phyloP scores from a whole-genome alignment of 257 asterid species.

The Solanum medicagineum region DNA sequence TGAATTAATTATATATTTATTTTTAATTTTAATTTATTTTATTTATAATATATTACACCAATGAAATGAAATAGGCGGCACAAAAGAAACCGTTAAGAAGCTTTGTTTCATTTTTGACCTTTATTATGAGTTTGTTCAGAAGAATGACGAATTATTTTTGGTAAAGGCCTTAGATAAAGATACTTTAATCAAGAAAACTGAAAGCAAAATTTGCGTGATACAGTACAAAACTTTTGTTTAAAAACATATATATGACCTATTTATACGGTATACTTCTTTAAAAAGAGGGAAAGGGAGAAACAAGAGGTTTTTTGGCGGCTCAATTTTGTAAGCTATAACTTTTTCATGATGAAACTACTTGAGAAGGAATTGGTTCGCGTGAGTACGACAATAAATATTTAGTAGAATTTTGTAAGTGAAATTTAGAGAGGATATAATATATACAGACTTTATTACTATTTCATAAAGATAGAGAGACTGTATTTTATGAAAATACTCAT shows the following conservation, averaged over 20 bases:
- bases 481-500: too few species aligned
- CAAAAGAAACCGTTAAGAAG: constrained; percentile 5
- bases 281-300: background rate
- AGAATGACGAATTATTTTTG: constrained; percentile 3
- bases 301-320: background rate
- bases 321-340: background rate
- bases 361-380: too few species aligned
- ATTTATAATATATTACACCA: too few species aligned
- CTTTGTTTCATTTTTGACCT: background rate
- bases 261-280: background rate
- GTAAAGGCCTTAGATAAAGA: background rate
- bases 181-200: background rate
- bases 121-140: constrained; percentile 4
- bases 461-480: too few species aligned
- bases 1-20: too few species aligned
- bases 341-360: too few species aligned
- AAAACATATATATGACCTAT: background rate
- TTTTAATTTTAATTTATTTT: too few species aligned
- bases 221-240: background rate
- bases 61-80: background rate
- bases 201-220: background rate
- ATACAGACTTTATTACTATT: too few species aligned
- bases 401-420: too few species aligned
- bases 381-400: too few species aligned
- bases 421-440: fast-evolving